Evolutionary conservation across 2,329 filamentous ascomycete species (phyloP), one percentile per base, ranked within the genome.

Genomic region (Clarireedia hainanense): DNA sequence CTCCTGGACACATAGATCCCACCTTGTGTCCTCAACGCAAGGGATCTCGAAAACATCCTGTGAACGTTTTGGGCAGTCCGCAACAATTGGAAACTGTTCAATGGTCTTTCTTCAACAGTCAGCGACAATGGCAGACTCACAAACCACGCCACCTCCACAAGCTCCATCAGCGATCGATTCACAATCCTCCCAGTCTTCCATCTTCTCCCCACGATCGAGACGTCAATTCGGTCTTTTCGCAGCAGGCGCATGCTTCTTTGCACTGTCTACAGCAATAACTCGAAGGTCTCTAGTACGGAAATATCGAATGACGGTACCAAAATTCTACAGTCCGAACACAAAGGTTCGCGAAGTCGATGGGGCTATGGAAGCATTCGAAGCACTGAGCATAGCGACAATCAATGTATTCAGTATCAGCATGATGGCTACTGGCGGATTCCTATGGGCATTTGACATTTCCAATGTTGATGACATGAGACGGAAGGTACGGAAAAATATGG

Each of bases 301-400:
- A 62, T 78, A 80, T 56, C 69, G 80, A 23, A 75, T 80, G 23
- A 74, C 81, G 12, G 73, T 81, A 40, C 91, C 91, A 10, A 80
- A 79, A 47, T 92, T 87, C 74, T 95, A 87, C 77, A 74, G 81
- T 14, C 81, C 79, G 46, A 85, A 80, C 70, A 81, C 81, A 63
- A 71, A 75, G 61, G 76, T 71, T 70, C 70, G 67, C 70, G 51
- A 75, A 46, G 77, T 82, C 27, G 86, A 85, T 65, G 84, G 84
- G 6, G 78, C 82, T 1, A 69, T 87, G 40, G 85, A 96, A 60
- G 92, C 92, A 0, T 73, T 87, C 36, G 88, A 95, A 71, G 92
- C 92, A 0, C 75, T 99, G 23, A 88, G 85, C 49, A 75, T 96
- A 37, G 94, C 92, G 0, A 96, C 91, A 0, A 78, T 96, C 63